Base-by-base conservation (phyloP, 2,329 filamentous ascomycete genomes). In the Colletotrichum abscissum region DNA sequence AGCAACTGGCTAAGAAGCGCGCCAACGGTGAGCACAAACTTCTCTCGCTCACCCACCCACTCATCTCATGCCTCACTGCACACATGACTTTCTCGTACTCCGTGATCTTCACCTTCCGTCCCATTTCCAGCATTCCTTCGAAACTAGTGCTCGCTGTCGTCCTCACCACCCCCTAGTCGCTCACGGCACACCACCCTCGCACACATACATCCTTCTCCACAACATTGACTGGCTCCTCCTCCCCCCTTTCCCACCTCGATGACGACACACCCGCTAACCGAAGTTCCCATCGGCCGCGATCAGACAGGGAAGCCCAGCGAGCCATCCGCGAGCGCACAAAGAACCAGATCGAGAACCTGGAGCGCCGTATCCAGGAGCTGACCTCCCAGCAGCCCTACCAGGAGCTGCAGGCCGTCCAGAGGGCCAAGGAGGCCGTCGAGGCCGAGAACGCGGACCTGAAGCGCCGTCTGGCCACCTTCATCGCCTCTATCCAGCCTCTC, bases 241-340 rank as follows among this genome's bases (percentile, higher is more conserved):
- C 33, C 11, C 33, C 33, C 1, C 33, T 35, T 35, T 46, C 22
- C 33, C 35, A 26, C 28, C n/a, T 49, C 56, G 63, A 63, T 71
- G 67, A 28, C 54, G 63, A 46, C 42, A 63, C 30, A 16, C 16
- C 63, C 38, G 66, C 69, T 69, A 38, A 72, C 54, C 30, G 28
- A 35, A 30, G 64, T 24, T 35, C 19, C 55, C 26, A 62, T 67
- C 52, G 22, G 24, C 30, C 57, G 33, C 52, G 67, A 57, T 19
- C 91, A 89, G 94, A 97, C 81, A 92, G 94, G 71, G 94, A 97
- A 82, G 95, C 94, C 35, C 94, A 97, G 81, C 90, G 94, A 62
- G 94, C 94, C 52, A 97, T 97, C 73, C 89, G 94, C 55, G 93
- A 96, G 84, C 90, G 94, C 68, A 97, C 94, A 33, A 94, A 92